Base-by-base conservation (phyloP, 257 asterid genomes). In the Solanum arcanum region DNA sequence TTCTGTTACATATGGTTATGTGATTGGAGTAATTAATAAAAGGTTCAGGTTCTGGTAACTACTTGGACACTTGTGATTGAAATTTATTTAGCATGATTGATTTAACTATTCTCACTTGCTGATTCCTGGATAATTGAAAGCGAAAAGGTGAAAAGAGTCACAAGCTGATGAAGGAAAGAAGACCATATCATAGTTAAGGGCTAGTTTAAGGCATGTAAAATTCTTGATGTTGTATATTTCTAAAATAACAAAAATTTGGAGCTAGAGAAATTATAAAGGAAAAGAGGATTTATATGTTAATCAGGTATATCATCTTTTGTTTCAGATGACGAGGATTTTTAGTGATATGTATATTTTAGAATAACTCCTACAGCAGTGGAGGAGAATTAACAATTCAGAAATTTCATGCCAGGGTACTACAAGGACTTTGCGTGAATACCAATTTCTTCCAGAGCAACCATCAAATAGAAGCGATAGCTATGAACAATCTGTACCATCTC, bases 391-490 rank as follows among this genome's bases (percentile, higher is more conserved):
- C 82, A 15, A 66, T 49, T 82, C 68, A 49, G 85, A 82, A 83
- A 70, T 59, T 83, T 66, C 86, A 69, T 93, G 44, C 89, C 91
- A 95, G 98, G 94, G 94, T 90, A 90, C 94, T 83, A 92, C 94
- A 64, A 92, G 94, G 92, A 89, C 93, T 87, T 85, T 94, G 84
- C 98, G 89, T 10, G 98, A 95, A 77, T 94, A 93, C 90, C 96
- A 95, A 87, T 95, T 95, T 92, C 95, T 95, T 84, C 98, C 98
- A 13, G 97, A 95, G 91, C 94, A 94, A 85, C 95, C 98, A 83
- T 91, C 94, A 74, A 87, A 88, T 56, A 92, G 95, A 90, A 94
- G 86, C 27, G 95, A 92, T 88, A 87, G 90, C 35, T 90, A 89
- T 76, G 98, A 93, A 75, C 89, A 90, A 87, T 73, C 87, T 66